Conservation (phyloP, 352 stramenopile genomes). For the Saprolegnia parasitica region DNA sequence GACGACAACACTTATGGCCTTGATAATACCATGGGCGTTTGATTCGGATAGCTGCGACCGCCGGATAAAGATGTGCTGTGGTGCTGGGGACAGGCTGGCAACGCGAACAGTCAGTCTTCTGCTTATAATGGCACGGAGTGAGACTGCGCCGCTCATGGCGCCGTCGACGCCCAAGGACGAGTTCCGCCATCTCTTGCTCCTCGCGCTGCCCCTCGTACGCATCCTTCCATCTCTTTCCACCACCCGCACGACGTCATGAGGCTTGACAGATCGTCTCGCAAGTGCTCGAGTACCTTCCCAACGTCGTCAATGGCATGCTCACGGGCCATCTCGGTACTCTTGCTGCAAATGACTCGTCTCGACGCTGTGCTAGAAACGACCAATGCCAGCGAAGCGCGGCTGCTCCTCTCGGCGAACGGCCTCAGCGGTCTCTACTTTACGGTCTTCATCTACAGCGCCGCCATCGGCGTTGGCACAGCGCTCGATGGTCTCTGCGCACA, state of each 20-base stretch:
- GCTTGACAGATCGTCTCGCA: neutral
- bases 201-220: neutral
- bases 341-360: neutral
- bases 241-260: too few relatives aligned
- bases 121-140: too few relatives aligned
- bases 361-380: neutral
- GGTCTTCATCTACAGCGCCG: neutral
- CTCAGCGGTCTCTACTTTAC: slow-evolving; percentile 1
- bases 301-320: neutral
- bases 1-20: too few relatives aligned
- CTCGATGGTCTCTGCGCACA: neutral
- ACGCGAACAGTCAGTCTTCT: too few relatives aligned
- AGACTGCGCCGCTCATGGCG: neutral
- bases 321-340: neutral
- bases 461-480: neutral
- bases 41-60: too few relatives aligned
- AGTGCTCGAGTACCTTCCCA: neutral
- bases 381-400: neutral
- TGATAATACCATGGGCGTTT: too few relatives aligned
- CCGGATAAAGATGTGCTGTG: too few relatives aligned
- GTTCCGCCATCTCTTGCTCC: neutral
- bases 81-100: too few relatives aligned
- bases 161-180: neutral
- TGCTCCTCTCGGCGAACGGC: neutral
- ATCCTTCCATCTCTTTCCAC: neutral